Evolutionary conservation across 108 stramenopile genomes (phyloP), one percentile per base, ranked within the genome.

Genomic region (Nannochloropsis salina): DNA sequence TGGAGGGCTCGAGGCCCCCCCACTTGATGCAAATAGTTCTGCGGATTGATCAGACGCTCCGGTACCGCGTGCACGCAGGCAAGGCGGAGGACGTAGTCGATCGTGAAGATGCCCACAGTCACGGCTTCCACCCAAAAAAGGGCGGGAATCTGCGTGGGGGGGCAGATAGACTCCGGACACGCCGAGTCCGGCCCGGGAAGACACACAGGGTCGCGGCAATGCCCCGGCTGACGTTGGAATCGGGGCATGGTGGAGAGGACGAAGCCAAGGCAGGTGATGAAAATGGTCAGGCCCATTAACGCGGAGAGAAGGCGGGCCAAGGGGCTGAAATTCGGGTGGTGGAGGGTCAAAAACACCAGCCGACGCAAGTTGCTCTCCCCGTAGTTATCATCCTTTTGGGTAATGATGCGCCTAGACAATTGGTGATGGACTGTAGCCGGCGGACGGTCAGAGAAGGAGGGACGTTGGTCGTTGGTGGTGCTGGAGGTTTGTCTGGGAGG

Each of bases 191-290:
- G 61, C 20, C 61, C 61, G 20, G 61, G 61, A n/a, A 74, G 15
- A 74, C 61, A 74, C n/a, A n/a, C n/a, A 74, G 61, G 61, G 61
- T 74, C n/a, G 61, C 2, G 61, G n/a, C 61, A 74, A n/a, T 15
- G 15, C 20, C 20, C 15, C 61, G 61, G 61, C 61, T 74, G 61
- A 0, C n/a, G n/a, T n/a, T 74, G 20, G n/a, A 74, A 74, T n/a
- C 61, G 61, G 20, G 61, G 61, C n/a, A 74, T 74, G 61, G 61
- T 74, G 61, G 61, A 74, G 61, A 74, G 61, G 61, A 74, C 61
- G 61, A 74, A 74, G 61, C 20, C 61, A 74, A 74, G 61, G 61
- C 61, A 74, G n/a, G 61, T n/a, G 61, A 74, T n/a, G 61, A 74
- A 15, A n/a, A 74, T n/a, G n/a, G 61, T 74, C 61, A 74, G 4